Conservation (phyloP, 2,329 filamentous ascomycete genomes). For the Alternaria sp. region DNA sequence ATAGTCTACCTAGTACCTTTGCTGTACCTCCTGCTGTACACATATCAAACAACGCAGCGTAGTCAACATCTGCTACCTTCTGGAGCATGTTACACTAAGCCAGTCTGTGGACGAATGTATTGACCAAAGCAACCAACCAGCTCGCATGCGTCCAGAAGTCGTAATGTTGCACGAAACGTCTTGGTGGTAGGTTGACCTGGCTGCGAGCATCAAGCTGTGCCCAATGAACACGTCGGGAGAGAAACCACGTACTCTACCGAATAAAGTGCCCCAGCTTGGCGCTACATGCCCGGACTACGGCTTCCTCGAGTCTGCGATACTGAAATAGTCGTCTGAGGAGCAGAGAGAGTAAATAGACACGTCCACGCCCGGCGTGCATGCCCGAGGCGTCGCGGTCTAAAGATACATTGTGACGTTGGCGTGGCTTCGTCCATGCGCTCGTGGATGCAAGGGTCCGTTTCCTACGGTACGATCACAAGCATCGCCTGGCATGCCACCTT, state of each 20-base stretch:
- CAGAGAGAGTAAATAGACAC: not conserved
- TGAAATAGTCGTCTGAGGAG: not conserved
- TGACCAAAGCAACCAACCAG: not conserved
- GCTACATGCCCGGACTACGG: not conserved
- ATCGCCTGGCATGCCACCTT: slow-evolving; percentile 17
- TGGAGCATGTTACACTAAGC: not conserved
- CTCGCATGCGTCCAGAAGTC: not conserved
- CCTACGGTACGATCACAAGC: slow-evolving; percentile 14
- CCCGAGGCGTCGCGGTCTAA: not conserved
- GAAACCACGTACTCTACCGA: slow-evolving; percentile 7
- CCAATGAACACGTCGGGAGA: slow-evolving; percentile 11
- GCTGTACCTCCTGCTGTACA: not conserved
- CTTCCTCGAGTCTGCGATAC: not conserved
- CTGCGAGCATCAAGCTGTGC: slow-evolving; percentile 2
- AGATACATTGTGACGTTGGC: slow-evolving; percentile 29
- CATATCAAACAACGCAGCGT: not conserved
- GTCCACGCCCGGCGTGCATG: not conserved
- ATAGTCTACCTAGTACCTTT: not conserved
- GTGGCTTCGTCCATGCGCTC: slow-evolving; percentile 32
- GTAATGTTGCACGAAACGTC: not conserved
- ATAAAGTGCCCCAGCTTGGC: slow-evolving; percentile 8
- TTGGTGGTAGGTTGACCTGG: not conserved
- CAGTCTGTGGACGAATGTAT: not conserved
- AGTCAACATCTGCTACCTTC: not conserved
- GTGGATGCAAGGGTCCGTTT: slow-evolving; percentile 13